These are phyloP conservation scores for Aspergillus fijiensis DNA, from an alignment of 2,329 filamentous ascomycete genomes.

Conservation along the genomic window DNA sequence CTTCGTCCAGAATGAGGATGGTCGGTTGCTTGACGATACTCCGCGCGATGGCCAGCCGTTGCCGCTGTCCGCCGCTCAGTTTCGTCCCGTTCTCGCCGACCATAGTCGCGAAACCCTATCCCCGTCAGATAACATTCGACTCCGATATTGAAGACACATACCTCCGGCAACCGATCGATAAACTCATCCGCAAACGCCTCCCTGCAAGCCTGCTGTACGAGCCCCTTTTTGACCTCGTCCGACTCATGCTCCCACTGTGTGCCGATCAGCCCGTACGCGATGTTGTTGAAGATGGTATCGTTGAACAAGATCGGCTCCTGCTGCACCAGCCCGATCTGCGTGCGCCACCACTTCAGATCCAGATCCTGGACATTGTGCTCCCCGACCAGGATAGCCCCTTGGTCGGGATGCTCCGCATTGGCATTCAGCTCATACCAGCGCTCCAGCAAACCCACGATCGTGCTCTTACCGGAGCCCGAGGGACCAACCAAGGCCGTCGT, in stretches of 20 bases:
- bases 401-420: neutral
- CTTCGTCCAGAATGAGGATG: slow-evolving; percentile 73
- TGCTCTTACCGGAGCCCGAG: slow-evolving; percentile 49
- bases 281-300: slow-evolving; percentile 63
- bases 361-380: slow-evolving; percentile 56
- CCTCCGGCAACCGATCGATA: slow-evolving; percentile 59
- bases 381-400: slow-evolving; percentile 55
- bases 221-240: slow-evolving; percentile 46
- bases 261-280: slow-evolving; percentile 56
- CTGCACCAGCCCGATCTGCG: slow-evolving; percentile 63
- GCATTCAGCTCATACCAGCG: slow-evolving; percentile 41
- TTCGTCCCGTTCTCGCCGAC: slow-evolving; percentile 78
- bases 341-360: slow-evolving; percentile 61
- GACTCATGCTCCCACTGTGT: slow-evolving; percentile 36
- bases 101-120: slow-evolving; percentile 66
- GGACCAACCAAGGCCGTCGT: slow-evolving; percentile 48
- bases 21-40: slow-evolving; percentile 66
- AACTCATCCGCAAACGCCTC: slow-evolving; percentile 71
- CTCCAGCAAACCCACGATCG: slow-evolving; percentile 45
- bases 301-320: slow-evolving; percentile 71
- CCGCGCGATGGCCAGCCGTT: slow-evolving; percentile 73
- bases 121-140: neutral
- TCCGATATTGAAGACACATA: neutral
- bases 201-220: slow-evolving; percentile 60
- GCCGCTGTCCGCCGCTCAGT: slow-evolving; percentile 81